Conservation (phyloP, 2,329 filamentous ascomycete genomes). For the Coleophoma crateriformis region DNA sequence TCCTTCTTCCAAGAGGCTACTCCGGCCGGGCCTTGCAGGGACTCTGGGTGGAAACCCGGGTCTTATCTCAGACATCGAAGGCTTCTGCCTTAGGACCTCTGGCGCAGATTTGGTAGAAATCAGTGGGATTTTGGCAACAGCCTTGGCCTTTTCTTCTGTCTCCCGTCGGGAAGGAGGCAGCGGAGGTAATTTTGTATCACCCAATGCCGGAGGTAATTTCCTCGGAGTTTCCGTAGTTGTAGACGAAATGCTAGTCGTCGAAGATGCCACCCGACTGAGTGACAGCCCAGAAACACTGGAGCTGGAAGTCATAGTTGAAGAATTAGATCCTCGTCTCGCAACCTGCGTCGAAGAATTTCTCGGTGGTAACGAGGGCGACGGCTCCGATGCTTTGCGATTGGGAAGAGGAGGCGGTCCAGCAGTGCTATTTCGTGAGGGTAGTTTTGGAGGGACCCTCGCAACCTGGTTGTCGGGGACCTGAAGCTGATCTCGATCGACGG, state of each 20-base stretch:
- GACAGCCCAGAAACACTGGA: slow-evolving; percentile 50
- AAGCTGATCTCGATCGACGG: slow-evolving; percentile 20
- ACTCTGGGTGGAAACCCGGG: slow-evolving; percentile 40
- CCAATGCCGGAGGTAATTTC: slow-evolving; percentile 50
- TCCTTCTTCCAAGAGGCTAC: slow-evolving; percentile 25
- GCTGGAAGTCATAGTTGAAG: slow-evolving; percentile 49
- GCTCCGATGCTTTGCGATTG: slow-evolving; percentile 27
- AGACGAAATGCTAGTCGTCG: slow-evolving; percentile 40
- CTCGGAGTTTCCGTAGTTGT: slow-evolving; percentile 27
- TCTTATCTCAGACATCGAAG: slow-evolving; percentile 15
- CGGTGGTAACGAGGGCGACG: slow-evolving; percentile 44
- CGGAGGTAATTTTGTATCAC: slow-evolving; percentile 50
- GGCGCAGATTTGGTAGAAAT: slow-evolving; percentile 33
- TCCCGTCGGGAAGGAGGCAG: slow-evolving; percentile 51
- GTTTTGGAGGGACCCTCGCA: slow-evolving; percentile 13
- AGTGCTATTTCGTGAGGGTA: slow-evolving; percentile 13
- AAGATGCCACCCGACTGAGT: slow-evolving; percentile 36
- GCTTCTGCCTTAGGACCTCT: slow-evolving; percentile 23
- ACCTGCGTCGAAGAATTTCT: slow-evolving; percentile 40
- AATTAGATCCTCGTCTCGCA: slow-evolving; percentile 45
- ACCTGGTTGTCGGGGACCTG: slow-evolving; percentile 4
- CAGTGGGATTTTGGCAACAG: slow-evolving; percentile 25
- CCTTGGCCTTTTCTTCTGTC: slow-evolving; percentile 38
- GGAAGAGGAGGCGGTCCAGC: slow-evolving; percentile 12
- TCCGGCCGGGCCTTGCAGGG: slow-evolving; percentile 37